These are phyloP conservation scores for Pseudocercospora pini-densiflorae DNA, from an alignment of 2,329 filamentous ascomycete species.

Conservation along the genomic window DNA sequence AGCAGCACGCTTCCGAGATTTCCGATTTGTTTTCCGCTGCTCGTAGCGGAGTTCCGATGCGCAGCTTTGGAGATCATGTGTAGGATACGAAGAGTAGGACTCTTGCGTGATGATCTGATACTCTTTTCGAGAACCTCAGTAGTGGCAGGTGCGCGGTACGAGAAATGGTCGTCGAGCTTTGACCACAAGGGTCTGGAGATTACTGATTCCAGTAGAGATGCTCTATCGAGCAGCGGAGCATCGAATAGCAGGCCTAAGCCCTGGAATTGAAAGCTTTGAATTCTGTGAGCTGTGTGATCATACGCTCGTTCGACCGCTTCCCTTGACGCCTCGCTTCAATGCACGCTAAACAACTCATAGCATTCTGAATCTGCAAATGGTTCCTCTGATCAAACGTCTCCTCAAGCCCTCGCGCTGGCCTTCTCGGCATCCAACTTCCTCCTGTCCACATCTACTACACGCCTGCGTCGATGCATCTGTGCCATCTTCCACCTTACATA, in stretches of 20 bases:
- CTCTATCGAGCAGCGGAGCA: too few relatives aligned
- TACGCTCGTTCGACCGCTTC: not conserved
- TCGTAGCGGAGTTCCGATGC: too few relatives aligned
- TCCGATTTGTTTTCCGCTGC: too few relatives aligned
- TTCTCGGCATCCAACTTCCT: slow-evolving; percentile 1
- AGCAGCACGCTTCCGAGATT: too few relatives aligned
- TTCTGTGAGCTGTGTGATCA: not conserved
- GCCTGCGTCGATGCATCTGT: slow-evolving; percentile 51
- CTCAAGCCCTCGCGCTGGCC: not conserved
- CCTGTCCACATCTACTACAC: slow-evolving; percentile 48
- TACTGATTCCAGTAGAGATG: too few relatives aligned
- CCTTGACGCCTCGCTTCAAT: not conserved
- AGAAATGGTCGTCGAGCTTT: too few relatives aligned
- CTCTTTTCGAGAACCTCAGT: too few relatives aligned
- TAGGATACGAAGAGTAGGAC: too few relatives aligned
- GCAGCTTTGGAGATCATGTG: too few relatives aligned
- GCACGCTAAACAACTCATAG: not conserved
- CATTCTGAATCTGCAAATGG: not conserved
- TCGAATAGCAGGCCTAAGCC: not conserved
- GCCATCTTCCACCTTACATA: slow-evolving; percentile 61
- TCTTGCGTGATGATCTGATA: too few relatives aligned
- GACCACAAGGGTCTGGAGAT: too few relatives aligned
- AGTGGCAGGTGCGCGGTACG: too few relatives aligned
- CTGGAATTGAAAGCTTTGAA: not conserved
- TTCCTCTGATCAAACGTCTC: not conserved